Evolutionary conservation across 2,329 filamentous ascomycete genomes (phyloP), one percentile per base, ranked within the genome.

Genomic region (Geoglossum cookeanum): DNA sequence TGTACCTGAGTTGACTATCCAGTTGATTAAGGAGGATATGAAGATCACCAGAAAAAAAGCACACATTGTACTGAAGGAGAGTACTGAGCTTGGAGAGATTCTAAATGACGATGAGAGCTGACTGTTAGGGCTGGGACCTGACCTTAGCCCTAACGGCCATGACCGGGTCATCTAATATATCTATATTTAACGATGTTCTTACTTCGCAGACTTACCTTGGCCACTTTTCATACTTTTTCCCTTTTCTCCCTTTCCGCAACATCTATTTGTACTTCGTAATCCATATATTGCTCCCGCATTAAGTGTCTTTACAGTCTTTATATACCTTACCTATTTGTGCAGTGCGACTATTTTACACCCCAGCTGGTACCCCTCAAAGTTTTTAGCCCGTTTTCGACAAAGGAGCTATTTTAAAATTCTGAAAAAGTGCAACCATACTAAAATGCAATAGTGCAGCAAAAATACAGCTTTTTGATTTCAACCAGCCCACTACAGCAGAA

Each of bases 1-100:
- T 11, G 49, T 59, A 49, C 58, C 58, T 1, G 57, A 59, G 37
- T 39, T 59, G 13, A 48, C 57, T 45, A 32, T 53, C 22, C 9
- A 37, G 30, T 49, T 59, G 33, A 55, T 59, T 17, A 58, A 27
- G 33, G 56, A 59, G 7, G 58, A 59, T 44, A 58, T 59, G 56
- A 17, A 57, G 29, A 17, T 55, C 15, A 33, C 9, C 29, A 17
- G 22, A 35, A 17, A 58, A 15, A 44, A 37, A 49, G 58, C 48
- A 32, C 29, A 57, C 27, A 27, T 11, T 5, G 29, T 59, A 39
- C 30, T 59, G 17, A 39, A 32, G 44, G 58, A 59, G 29, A 59
- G 58, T 48, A 39, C 47, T 27, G 47, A 55, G 51, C n/a, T 59
- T 55, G 58, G 57, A 30, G 57, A 59, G 35, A 15, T 59, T n/a